These are phyloP conservation scores for Sugiyamaella boreocaroliniensis DNA, from an alignment of 805 yeast species.

Conservation along the genomic window DNA sequence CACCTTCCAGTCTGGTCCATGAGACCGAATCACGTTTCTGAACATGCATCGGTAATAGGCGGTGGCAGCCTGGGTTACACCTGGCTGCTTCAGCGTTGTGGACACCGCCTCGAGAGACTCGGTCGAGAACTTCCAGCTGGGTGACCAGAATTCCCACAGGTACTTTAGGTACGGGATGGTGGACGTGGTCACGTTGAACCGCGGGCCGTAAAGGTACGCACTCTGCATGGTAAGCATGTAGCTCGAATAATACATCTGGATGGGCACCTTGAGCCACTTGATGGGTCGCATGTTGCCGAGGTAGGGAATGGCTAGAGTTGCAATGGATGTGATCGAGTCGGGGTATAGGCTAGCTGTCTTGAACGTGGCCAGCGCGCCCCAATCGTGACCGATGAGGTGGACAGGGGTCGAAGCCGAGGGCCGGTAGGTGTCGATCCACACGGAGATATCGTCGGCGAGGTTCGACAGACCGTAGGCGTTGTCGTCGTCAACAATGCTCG, in stretches of 20 bases:
- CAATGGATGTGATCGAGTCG: conserved; percentile 15
- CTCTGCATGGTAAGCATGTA: conserved; percentile 25
- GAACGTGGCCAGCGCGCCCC: conserved; percentile 25
- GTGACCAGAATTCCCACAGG: conserved; percentile 26
- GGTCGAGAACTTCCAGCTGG: conserved; percentile 17
- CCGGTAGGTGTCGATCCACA: conserved; percentile 14
- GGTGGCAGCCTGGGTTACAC: conserved; percentile 22
- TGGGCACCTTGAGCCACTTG: conserved; percentile 13
- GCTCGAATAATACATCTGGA: conserved; percentile 23
- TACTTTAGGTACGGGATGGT: conserved; percentile 16
- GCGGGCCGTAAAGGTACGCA: conserved; percentile 16
- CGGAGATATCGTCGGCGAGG: conserved; percentile 17
- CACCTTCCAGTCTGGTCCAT: conserved; percentile 8
- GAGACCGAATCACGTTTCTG: neutral
- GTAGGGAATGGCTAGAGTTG: conserved; percentile 24
- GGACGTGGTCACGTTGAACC: neutral
- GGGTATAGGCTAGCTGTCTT: conserved; percentile 18
- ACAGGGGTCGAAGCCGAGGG: conserved; percentile 12
- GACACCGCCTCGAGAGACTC: conserved; percentile 17
- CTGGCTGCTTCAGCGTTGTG: conserved; percentile 19
- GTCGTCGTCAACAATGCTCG: conserved; percentile 13
- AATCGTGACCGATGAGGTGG: conserved; percentile 26
- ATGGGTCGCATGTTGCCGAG: conserved; percentile 9
- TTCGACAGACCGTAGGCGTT: conserved; percentile 11
- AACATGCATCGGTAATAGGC: conserved; percentile 22